phyloP scores from a whole-genome alignment of 495 filamentous ascomycete genomes.

The Trichoderma reesei region DNA sequence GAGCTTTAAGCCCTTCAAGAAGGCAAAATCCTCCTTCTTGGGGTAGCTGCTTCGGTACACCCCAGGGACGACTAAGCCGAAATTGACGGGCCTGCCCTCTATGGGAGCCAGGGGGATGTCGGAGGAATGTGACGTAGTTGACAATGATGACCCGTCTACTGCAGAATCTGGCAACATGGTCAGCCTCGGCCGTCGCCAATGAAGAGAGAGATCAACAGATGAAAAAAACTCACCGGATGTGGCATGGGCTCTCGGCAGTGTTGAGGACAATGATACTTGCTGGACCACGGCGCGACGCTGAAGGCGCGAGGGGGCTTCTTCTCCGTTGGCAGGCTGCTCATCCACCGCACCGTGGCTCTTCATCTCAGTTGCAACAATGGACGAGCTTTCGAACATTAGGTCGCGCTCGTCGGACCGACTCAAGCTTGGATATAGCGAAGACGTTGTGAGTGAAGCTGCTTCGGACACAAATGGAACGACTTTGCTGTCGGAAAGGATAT shows the following conservation, averaged over 20 bases:
- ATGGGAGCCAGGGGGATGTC: background rate
- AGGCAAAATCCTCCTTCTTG: slow-evolving; percentile 49
- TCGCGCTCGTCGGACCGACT: background rate
- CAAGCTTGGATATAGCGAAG: background rate
- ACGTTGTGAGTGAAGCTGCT: background rate
- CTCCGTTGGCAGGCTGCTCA: background rate
- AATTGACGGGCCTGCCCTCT: slow-evolving; percentile 49
- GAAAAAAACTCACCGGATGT: background rate
- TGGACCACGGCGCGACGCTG: background rate
- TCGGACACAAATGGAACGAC: background rate
- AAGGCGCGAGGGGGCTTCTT: background rate
- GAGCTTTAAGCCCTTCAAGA: slow-evolving; percentile 52
- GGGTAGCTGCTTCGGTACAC: slow-evolving; percentile 77
- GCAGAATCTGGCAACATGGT: background rate
- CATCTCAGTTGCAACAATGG: background rate
- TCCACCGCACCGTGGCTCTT: background rate
- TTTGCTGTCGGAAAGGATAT: background rate
- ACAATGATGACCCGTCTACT: background rate
- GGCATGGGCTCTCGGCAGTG: background rate
- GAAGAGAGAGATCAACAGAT: too few relatives aligned
- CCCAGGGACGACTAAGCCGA: slow-evolving; percentile 52
- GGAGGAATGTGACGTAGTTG: background rate
- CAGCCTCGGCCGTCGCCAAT: background rate
- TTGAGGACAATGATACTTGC: background rate
- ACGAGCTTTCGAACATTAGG: background rate